Percentiles rank a stretch among this genome's conserved stretches.
These are phyloP conservation scores for Ambrosiella xylebori DNA, from an alignment of 2,329 filamentous ascomycete genomes.

Conservation along the genomic window DNA sequence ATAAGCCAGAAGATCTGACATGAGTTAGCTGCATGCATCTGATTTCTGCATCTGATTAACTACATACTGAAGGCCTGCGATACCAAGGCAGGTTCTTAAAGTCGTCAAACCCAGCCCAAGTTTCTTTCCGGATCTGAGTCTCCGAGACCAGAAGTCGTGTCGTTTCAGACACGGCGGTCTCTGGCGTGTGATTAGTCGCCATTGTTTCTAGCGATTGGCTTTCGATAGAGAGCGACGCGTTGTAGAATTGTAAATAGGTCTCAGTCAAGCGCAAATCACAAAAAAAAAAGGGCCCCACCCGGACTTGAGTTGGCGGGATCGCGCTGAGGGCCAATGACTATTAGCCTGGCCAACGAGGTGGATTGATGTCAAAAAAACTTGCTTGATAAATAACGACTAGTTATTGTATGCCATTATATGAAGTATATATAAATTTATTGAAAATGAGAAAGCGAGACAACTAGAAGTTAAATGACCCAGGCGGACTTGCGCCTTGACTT, in stretches of 20 bases:
- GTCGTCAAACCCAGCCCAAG: slow-evolving; percentile 37
- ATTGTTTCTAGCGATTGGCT: neutral
- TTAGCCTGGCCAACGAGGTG: neutral
- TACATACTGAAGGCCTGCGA: slow-evolving; percentile 41
- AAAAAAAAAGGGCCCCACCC: neutral
- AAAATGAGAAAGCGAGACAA: neutral
- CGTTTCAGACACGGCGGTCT: neutral
- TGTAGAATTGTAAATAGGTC: neutral
- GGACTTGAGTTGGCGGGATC: neutral
- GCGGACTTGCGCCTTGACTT: neutral
- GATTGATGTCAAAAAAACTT: neutral
- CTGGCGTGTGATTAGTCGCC: neutral
- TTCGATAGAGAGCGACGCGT: neutral
- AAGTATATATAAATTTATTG: neutral
- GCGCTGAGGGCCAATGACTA: neutral
- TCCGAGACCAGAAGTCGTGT: neutral
- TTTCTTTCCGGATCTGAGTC: slow-evolving; percentile 14
- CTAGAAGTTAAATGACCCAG: neutral
- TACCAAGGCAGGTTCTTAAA: slow-evolving; percentile 46
- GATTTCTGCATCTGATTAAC: neutral
- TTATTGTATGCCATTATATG: neutral
- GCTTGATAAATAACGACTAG: neutral
- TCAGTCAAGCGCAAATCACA: neutral
- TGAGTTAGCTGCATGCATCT: neutral
- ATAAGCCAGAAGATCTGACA: slow-evolving; percentile 66